A percentile compares a stretch with the other conserved stretches of the same genome.
phyloP scores from a whole-genome alignment of 2,329 filamentous ascomycete species.

The Trichoderma sp. region DNA sequence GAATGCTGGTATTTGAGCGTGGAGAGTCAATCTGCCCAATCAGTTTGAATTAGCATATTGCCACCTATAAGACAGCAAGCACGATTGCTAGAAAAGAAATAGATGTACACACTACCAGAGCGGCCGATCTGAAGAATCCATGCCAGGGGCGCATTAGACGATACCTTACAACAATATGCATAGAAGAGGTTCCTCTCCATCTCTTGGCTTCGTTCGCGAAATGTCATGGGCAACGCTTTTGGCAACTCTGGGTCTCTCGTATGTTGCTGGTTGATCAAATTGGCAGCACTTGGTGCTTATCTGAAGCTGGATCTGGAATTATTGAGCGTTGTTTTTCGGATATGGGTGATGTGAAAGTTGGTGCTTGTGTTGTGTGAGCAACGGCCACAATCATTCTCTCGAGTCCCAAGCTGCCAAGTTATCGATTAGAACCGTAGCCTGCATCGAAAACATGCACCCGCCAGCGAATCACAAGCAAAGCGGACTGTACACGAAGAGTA shows the following conservation, averaged over 20 bases:
- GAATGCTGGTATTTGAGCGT: neutral
- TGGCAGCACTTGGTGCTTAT: neutral
- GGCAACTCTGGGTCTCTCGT: neutral
- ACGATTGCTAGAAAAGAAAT: neutral
- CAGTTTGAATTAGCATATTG: neutral
- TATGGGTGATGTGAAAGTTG: too few species aligned
- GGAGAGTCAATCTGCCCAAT: neutral
- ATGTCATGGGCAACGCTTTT: neutral
- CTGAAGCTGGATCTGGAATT: too few species aligned
- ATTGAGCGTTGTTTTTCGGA: neutral
- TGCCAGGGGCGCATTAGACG: neutral
- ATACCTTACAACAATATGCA: neutral
- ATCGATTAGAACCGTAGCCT: neutral
- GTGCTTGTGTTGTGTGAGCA: neutral
- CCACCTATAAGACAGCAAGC: neutral
- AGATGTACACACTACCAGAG: neutral
- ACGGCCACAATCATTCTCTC: neutral
- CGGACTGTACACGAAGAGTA: neutral
- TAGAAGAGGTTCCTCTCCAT: neutral
- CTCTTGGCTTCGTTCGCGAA: neutral
- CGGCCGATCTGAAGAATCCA: too few species aligned
- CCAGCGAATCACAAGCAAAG: neutral
- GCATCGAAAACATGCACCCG: too few species aligned
- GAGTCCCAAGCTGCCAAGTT: too few species aligned
- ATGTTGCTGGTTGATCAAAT: neutral